Evolutionary conservation across 2,329 filamentous ascomycete species (phyloP).

Genomic region (Exophiala phaeomuriformis): DNA sequence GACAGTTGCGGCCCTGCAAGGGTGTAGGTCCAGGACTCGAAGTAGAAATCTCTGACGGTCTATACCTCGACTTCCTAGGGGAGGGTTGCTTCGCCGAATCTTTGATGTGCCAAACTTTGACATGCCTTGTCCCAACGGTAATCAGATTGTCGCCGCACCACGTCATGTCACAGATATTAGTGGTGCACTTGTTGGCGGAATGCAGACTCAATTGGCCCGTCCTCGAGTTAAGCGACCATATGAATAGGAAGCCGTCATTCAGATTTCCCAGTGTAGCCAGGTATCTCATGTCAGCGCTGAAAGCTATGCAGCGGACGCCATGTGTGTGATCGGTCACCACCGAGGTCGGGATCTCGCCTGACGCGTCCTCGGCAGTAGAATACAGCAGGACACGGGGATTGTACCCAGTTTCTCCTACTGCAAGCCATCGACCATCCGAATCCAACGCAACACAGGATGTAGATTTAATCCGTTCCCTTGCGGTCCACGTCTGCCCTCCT

Average conservation of each 20-base stretch:
- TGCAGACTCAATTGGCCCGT: constrained; percentile 70
- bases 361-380: constrained; percentile 65
- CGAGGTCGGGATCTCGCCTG: constrained; percentile 73
- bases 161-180: constrained; percentile 73
- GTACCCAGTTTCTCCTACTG: constrained; percentile 93
- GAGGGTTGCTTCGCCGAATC: constrained; percentile 49
- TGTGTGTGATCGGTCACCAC: constrained; percentile 84
- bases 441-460: constrained; percentile 86
- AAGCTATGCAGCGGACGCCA: constrained; percentile 80
- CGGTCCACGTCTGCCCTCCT: constrained; percentile 69
- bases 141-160: constrained; percentile 83
- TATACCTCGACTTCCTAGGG: constrained; percentile 51
- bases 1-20: constrained; percentile 75
- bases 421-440: constrained; percentile 76
- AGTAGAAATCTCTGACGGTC: constrained; percentile 32
- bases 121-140: constrained; percentile 81
- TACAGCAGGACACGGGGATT: constrained; percentile 87
- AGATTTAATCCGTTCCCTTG: constrained; percentile 86
- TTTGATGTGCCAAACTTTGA: constrained; percentile 79
- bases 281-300: constrained; percentile 78
- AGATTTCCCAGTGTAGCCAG: constrained; percentile 80
- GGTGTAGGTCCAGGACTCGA: constrained; percentile 55
- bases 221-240: constrained; percentile 80
- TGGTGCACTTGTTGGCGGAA: constrained; percentile 90
- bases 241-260: constrained; percentile 89